Percentiles rank a stretch among this genome's conserved stretches.
phyloP scores from a whole-genome alignment of 306 rosid genomes.

The Quercus dentata region DNA sequence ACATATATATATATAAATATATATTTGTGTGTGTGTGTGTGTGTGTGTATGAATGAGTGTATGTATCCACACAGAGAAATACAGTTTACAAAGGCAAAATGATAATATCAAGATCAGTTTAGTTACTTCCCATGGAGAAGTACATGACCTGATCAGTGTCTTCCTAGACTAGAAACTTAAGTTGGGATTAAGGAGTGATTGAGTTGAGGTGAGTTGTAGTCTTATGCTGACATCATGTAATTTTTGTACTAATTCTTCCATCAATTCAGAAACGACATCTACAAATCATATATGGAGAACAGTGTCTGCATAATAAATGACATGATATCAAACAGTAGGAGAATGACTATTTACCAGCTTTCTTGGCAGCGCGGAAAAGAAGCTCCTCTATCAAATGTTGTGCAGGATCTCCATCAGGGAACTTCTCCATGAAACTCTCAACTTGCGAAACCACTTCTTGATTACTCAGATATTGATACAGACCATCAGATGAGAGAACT shows the following conservation, averaged over 20 bases:
- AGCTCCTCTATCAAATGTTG: constrained; percentile 99
- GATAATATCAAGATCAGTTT: background rate
- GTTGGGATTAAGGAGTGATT: background rate
- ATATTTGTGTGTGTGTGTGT: too few relatives aligned
- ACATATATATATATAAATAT: too few relatives aligned
- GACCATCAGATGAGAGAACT: constrained; percentile 95
- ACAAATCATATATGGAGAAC: constrained; percentile 12
- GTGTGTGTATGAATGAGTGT: too few relatives aligned
- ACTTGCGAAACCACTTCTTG: constrained; percentile 95
- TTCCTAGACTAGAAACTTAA: background rate
- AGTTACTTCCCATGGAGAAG: background rate
- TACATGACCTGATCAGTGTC: too few relatives aligned
- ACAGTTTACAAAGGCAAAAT: background rate
- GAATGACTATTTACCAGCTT: constrained; percentile 63
- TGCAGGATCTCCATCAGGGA: constrained; percentile 99
- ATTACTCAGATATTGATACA: constrained; percentile 91
- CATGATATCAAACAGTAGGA: constrained; percentile 16
- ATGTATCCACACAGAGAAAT: too few relatives aligned
- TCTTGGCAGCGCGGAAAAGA: constrained; percentile 95
- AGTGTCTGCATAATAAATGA: constrained; percentile 8
- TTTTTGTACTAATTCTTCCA: background rate
- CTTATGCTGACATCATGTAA: background rate
- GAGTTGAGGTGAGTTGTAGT: background rate
- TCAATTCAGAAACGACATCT: background rate
- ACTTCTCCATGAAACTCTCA: constrained; percentile 94